A percentile compares a stretch with the other conserved stretches of the same genome.
Conservation (phyloP, 257 asterid genomes). For the Plantago major region DNA sequence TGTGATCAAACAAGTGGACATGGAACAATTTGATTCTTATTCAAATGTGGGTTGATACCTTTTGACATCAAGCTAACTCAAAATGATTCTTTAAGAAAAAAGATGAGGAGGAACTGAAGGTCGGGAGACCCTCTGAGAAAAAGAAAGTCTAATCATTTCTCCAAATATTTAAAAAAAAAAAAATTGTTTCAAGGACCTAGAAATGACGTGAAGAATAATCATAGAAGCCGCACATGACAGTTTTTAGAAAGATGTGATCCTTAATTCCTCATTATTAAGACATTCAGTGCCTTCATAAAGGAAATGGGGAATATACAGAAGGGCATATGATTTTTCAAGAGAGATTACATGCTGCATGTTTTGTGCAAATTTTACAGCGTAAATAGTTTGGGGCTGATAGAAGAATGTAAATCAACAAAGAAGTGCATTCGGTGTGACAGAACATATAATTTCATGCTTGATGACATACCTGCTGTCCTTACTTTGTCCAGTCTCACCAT, state of each 20-base stretch:
- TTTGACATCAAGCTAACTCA: too few relatives aligned
- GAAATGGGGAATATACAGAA: not conserved
- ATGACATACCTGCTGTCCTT: conserved; percentile 77
- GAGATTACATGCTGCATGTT: not conserved
- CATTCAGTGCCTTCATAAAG: not conserved
- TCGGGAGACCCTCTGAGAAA: too few relatives aligned
- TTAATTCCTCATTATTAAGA: not conserved
- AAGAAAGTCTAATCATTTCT: too few relatives aligned
- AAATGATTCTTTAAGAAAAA: too few relatives aligned
- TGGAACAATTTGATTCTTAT: too few relatives aligned
- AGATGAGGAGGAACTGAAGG: too few relatives aligned
- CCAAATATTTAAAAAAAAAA: not conserved
- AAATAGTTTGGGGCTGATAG: not conserved
- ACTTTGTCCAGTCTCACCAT: conserved; percentile 82
- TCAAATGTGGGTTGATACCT: too few relatives aligned
- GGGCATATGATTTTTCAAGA: not conserved
- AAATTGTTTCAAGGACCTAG: not conserved
- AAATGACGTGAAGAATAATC: too few relatives aligned
- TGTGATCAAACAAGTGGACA: too few relatives aligned
- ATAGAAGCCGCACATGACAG: too few relatives aligned
- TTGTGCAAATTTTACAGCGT: not conserved
- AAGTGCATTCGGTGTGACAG: not conserved
- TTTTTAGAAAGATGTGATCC: not conserved
- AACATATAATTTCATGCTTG: not conserved
- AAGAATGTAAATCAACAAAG: not conserved